Percentiles rank a stretch among this genome's conserved stretches.
phyloP scores from a whole-genome alignment of 345 rosid genomes.

The Salix koriyanagi region DNA sequence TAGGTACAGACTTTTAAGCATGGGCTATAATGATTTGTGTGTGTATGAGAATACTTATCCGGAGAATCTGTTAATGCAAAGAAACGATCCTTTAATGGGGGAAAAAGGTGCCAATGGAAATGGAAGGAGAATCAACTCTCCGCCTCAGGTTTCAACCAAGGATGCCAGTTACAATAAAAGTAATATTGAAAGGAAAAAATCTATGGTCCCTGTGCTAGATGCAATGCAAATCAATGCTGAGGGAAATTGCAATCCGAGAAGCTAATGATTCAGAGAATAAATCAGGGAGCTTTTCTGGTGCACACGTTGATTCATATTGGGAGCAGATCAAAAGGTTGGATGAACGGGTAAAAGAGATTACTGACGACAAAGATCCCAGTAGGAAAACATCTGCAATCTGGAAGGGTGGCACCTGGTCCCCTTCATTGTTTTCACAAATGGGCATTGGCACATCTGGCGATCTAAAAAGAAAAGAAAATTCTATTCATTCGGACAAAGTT shows the following conservation, averaged over 20 bases:
- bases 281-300: constrained; percentile 8
- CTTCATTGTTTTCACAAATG: constrained; percentile 32
- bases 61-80: constrained; percentile 37
- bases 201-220: constrained; percentile 9
- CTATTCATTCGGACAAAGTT: constrained; percentile 27
- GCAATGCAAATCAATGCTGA: constrained; percentile 2
- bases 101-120: constrained; percentile 18
- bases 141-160: constrained; percentile 23
- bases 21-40: constrained; percentile 62
- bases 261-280: constrained; percentile 33
- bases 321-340: constrained; percentile 57
- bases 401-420: constrained; percentile 38
- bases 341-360: constrained; percentile 34
- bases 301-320: constrained; percentile 47
- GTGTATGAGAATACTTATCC: constrained; percentile 38
- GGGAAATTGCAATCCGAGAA: constrained; percentile 28
- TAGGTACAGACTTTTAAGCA: constrained; percentile 57
- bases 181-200: constrained; percentile 14
- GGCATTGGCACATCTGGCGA: constrained; percentile 23
- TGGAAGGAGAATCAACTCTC: constrained; percentile 37
- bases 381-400: constrained; percentile 23
- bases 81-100: constrained; percentile 20
- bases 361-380: constrained; percentile 32
- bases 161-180: constrained; percentile 26
- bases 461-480: constrained; percentile 23